These are phyloP conservation scores for Aspergillus quadrilineatus DNA, from an alignment of 2,329 filamentous ascomycete species.

Conservation along the genomic window DNA sequence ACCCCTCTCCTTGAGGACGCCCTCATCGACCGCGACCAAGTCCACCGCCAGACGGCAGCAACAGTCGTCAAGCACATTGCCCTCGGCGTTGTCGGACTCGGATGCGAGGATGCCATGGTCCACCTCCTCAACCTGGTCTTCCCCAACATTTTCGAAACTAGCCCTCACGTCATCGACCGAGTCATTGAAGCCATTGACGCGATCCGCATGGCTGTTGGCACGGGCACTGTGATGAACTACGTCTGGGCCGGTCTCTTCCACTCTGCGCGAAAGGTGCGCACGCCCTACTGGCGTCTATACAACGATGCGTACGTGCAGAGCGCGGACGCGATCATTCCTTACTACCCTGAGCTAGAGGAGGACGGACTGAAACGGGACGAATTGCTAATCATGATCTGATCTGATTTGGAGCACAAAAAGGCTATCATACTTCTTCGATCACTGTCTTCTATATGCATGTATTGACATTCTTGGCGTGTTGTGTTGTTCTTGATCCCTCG, in stretches of 20 bases:
- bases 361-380: slow-evolving; percentile 77
- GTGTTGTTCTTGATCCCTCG: background rate
- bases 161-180: slow-evolving; percentile 95
- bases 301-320: slow-evolving; percentile 95
- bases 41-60: slow-evolving; percentile 94
- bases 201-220: slow-evolving; percentile 87
- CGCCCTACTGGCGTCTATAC: slow-evolving; percentile 94
- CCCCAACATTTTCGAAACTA: slow-evolving; percentile 96
- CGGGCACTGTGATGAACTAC: slow-evolving; percentile 93
- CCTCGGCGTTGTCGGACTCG: slow-evolving; percentile 92
- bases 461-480: slow-evolving; percentile 2
- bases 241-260: slow-evolving; percentile 98
- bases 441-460: background rate
- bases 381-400: slow-evolving; percentile 66
- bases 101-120: slow-evolving; percentile 97
- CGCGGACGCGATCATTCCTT: slow-evolving; percentile 93
- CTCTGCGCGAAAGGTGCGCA: slow-evolving; percentile 88
- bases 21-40: slow-evolving; percentile 95
- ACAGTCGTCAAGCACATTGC: slow-evolving; percentile 98
- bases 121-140: slow-evolving; percentile 95
- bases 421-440: slow-evolving; percentile 2
- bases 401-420: slow-evolving; percentile 10
- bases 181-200: slow-evolving; percentile 98
- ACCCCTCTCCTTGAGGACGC: slow-evolving; percentile 94
- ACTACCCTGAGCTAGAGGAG: slow-evolving; percentile 84